Evolutionary conservation across 2,329 filamentous ascomycete species (phyloP).

Genomic region (Aspergillus amoenus): DNA sequence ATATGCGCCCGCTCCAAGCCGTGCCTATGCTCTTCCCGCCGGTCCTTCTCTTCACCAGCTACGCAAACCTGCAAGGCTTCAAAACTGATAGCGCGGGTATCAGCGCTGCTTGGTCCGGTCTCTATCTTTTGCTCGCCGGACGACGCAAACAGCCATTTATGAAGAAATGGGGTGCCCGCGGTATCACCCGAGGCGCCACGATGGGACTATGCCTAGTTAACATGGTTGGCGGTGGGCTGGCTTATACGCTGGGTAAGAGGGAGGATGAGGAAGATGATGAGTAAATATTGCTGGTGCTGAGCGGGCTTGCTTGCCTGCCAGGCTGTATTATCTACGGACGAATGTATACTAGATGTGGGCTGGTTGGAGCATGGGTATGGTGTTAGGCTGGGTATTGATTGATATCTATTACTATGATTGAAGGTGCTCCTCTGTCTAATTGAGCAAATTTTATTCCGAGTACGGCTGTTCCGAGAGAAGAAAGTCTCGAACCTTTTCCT

Average conservation of each 20-base stretch:
- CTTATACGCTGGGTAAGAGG: constrained; percentile 46
- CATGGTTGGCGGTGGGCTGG: constrained; percentile 46
- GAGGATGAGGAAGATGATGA: constrained; percentile 36
- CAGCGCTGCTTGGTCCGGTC: constrained; percentile 63
- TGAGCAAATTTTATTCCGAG: constrained; percentile 7
- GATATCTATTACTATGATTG: not conserved
- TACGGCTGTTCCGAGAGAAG: constrained; percentile 35
- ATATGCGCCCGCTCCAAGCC: constrained; percentile 64
- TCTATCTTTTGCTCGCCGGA: constrained; percentile 64
- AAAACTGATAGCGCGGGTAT: constrained; percentile 64
- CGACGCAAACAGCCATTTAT: constrained; percentile 52
- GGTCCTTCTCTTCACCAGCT: constrained; percentile 64
- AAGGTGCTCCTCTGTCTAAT: not conserved
- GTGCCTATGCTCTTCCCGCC: constrained; percentile 68
- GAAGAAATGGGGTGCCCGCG: constrained; percentile 47
- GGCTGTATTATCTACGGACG: not conserved
- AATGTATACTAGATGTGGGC: not conserved
- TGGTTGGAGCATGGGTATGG: not conserved
- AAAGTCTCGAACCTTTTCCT: constrained; percentile 33
- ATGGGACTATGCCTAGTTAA: constrained; percentile 49
- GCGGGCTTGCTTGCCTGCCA: not conserved
- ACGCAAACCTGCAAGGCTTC: constrained; percentile 63
- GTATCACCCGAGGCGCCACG: constrained; percentile 45
- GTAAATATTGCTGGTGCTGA: constrained; percentile 1
- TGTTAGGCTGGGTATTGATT: constrained; percentile 1